Evolutionary conservation across 1,284 basidiomycete genomes (phyloP).

Genomic region (Cryptococcus amylolentus): DNA sequence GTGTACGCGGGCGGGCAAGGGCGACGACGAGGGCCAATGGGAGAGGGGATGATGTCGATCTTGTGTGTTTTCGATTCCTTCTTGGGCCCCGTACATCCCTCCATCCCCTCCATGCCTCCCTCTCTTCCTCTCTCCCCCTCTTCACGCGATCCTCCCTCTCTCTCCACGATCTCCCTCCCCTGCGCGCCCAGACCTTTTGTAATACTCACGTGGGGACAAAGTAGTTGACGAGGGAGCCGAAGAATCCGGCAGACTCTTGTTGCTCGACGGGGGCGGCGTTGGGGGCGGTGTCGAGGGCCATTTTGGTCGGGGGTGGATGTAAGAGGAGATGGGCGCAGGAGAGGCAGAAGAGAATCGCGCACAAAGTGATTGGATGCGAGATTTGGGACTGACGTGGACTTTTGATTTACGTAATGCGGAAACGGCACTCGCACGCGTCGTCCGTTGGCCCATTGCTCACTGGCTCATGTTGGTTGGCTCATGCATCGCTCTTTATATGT

Average conservation of each 20-base stretch:
- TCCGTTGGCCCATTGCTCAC: no score
- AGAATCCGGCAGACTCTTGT: conserved; percentile 23
- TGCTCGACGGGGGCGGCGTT: conserved; percentile 3
- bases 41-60: not conserved
- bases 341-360: not conserved
- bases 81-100: not conserved
- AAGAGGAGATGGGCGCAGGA: not conserved
- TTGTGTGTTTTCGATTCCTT: not conserved
- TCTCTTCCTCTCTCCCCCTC: not conserved
- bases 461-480: no score
- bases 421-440: no score
- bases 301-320: conserved; percentile 4
- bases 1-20: not conserved
- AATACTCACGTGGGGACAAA: conserved; percentile 2
- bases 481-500: no score
- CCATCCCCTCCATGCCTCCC: no score
- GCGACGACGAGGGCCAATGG: not conserved
- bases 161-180: not conserved
- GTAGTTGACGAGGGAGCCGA: not conserved
- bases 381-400: no score
- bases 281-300: conserved; percentile 11
- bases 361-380: no score
- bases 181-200: not conserved
- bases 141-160: not conserved
- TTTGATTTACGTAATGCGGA: no score